Evolutionary conservation across 2,329 filamentous ascomycete species (phyloP), one percentile per base, ranked within the genome.

Genomic region (Xylariaceae sp.): DNA sequence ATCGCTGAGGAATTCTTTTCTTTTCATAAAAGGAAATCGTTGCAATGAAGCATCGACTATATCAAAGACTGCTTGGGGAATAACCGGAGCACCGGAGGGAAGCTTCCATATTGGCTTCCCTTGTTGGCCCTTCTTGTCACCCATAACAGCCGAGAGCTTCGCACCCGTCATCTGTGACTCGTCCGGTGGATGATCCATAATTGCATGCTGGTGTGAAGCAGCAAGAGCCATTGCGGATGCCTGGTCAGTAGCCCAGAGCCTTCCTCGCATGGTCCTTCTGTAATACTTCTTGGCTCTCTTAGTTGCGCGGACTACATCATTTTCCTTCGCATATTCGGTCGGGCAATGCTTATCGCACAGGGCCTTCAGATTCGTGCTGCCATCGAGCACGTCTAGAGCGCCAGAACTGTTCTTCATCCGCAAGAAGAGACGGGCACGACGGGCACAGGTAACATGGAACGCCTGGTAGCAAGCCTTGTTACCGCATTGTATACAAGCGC

Each of bases 401-500:
- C 89, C 88, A 60, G 92, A 88, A 51, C 84, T 88, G 49, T 91
- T 91, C 73, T 97, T 99, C 94, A 99, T 99, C 72, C 92, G 92
- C 61, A 99, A 77, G 67, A 89, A 97, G 0, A 99, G 79, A 59
- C 86, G 86, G 47, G 91, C 91, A 64, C 89, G 84, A 53, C 94
- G 84, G 29, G 94, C 94, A 70, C 94, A 99, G 4, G 94, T 97
- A 52, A 96, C 91, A 72, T 99, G 94, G 70, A 99, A 99, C 6
- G 94, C 94, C 67, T 92, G 87, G 68, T 95, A 99, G 71, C 94
- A 99, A 58, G 87, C 89, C 72, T 96, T 97, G 75, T 97, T 96
- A 57, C 91, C 90, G 71, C 94, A 99, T 71, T 99, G 94, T 57
- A 99, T 96, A 71, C 92, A 97, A 41, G 94, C 92, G 27, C 94